A percentile compares a stretch with the other conserved stretches of the same genome.
phyloP scores from a whole-genome alignment of 495 filamentous ascomycete species.

The Aspergillus carlsbadensis region DNA sequence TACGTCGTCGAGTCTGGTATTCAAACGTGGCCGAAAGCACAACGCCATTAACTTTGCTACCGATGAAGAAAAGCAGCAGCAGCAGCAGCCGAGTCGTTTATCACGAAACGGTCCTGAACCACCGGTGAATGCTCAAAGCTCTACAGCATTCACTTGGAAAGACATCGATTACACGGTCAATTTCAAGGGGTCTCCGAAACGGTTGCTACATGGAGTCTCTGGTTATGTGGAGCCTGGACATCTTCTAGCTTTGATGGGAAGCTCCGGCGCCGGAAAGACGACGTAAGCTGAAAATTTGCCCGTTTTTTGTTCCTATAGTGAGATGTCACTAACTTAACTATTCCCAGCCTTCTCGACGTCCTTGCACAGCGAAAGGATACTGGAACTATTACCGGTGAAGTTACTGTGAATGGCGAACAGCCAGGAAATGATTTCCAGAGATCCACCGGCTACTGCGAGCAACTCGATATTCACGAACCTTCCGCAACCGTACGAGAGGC shows the following conservation, averaged over 20 bases:
- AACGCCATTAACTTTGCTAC: constrained; percentile 31
- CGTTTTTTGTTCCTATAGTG: too few species aligned
- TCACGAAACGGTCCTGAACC: neutral
- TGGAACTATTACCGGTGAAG: constrained; percentile 46
- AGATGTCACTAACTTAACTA: too few species aligned
- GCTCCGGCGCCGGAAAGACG: constrained; percentile 83
- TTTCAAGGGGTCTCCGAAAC: constrained; percentile 46
- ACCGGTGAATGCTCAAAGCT: constrained; percentile 30
- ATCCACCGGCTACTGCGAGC: constrained; percentile 77
- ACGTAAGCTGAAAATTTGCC: too few species aligned
- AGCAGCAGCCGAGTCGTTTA: too few species aligned
- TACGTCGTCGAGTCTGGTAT: constrained; percentile 61
- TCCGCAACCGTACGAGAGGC: constrained; percentile 48
- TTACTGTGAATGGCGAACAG: constrained; percentile 47
- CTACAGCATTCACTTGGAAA: constrained; percentile 51
- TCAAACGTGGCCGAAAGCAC: constrained; percentile 45
- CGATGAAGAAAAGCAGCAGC: constrained; percentile 25
- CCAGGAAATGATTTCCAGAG: constrained; percentile 52
- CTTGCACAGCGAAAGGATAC: constrained; percentile 48
- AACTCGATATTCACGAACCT: constrained; percentile 73
- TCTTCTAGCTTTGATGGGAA: constrained; percentile 79
- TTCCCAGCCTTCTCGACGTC: constrained; percentile 52
- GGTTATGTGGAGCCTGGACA: constrained; percentile 79
- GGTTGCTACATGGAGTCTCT: constrained; percentile 69
- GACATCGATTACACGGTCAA: constrained; percentile 69